phyloP scores from a whole-genome alignment of 2,329 filamentous ascomycete genomes.

The Cadophora sp. region DNA sequence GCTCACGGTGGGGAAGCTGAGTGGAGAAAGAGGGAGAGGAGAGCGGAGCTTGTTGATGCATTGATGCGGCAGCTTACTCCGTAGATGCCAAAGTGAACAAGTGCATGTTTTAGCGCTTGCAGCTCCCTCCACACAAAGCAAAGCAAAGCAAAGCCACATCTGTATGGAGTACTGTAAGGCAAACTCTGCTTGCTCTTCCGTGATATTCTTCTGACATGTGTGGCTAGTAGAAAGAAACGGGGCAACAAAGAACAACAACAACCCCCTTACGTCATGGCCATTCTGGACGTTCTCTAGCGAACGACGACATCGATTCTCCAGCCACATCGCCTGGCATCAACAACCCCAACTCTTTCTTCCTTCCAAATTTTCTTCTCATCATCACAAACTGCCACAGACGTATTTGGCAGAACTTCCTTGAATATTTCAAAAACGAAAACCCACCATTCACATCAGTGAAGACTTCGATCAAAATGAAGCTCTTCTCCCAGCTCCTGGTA shows the following conservation, averaged over 20 bases:
- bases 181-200: neutral
- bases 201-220: neutral
- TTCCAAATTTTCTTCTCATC: neutral
- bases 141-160: no score
- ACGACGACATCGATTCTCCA: slow-evolving; percentile 15
- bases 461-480: slow-evolving; percentile 68
- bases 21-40: neutral
- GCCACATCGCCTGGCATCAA: slow-evolving; percentile 4
- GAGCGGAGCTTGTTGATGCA: neutral
- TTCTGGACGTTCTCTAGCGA: slow-evolving; percentile 13
- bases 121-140: neutral
- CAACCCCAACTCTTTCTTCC: slow-evolving; percentile 2
- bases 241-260: neutral
- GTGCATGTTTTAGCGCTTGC: neutral
- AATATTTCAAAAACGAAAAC: no score
- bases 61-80: no score
- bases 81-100: slow-evolving; percentile 10
- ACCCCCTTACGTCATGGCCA: slow-evolving; percentile 18
- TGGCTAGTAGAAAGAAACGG: neutral
- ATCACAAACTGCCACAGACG: slow-evolving; percentile 11
- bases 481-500: slow-evolving; percentile 73
- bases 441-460: neutral
- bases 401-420: slow-evolving; percentile 16
- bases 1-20: neutral
- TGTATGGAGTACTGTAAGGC: no score